Base-by-base conservation (phyloP, 768 basidiomycete species). In the Russula foetens region DNA sequence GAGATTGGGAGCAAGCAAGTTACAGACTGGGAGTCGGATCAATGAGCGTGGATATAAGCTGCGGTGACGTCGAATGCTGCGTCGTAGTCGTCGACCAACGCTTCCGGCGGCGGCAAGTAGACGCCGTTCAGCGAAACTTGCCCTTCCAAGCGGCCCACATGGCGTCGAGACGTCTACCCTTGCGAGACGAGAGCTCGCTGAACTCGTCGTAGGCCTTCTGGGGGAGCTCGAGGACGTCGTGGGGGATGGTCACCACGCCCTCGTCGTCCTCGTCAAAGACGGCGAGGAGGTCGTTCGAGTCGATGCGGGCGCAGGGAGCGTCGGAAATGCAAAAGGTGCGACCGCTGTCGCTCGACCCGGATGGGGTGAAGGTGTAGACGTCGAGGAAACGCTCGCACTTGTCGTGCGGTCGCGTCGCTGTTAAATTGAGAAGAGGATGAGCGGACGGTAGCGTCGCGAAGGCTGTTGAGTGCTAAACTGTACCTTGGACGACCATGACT, bases 401-500 rank as follows among this genome's bases (percentile, higher is more conserved):
- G 44, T 69, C 74, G 71, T 86, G 85, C 3, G 80, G 75, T 49
- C 82, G 81, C 19, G 78, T 74, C 48, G 82, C 87, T 88, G 66
- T 38, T n/a, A 35, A 19, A 43, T 8, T 15, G 23, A 15, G 35
- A 35, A 11, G 4, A 12, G 31, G 2, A 12, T 35, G 35, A 35
- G 9, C 14, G 8, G 9, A 35, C 11, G 35, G 35, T 11, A 12
- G 4, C 9, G 4, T 5, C 17, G 39, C 15, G 17, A 41, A 7
- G 39, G 2, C 3, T 14, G 15, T 41, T 3, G 3, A 19, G 39
- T 4, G 17, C 17, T 19, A 19, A 15, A 38, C 8, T 3, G 28
- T 66, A 85, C 87, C 81, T 81, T 85, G 83, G 26, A 88, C 82
- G 62, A 89, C 69, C 76, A 80, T 81, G 35, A 89, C 82, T 69